A percentile compares a stretch with the other conserved stretches of the same genome.
phyloP scores from a whole-genome alignment of 192 early-diverging fungal species.

The Spizellomyces punctatus region DNA sequence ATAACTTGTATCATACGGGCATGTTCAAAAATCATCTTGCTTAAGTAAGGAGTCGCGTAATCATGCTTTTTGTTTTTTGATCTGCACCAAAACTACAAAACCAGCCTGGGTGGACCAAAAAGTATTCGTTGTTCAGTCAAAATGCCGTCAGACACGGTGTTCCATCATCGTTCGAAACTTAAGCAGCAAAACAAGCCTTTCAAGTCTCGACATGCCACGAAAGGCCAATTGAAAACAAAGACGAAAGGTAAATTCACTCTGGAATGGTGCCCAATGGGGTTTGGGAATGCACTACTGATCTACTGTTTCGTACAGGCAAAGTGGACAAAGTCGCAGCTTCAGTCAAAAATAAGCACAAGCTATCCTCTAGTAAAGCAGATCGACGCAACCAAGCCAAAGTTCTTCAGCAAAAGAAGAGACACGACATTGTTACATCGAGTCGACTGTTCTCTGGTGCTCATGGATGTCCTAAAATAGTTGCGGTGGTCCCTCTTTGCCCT shows the following conservation, averaged over 20 bases:
- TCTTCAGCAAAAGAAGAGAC: constrained; percentile 81
- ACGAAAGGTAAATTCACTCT: constrained; percentile 63
- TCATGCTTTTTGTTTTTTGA: constrained; percentile 8
- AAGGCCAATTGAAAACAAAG: constrained; percentile 76
- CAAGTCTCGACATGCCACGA: constrained; percentile 90
- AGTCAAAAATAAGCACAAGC: constrained; percentile 25
- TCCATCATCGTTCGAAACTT: constrained; percentile 68
- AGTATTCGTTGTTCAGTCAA: neutral
- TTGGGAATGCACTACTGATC: neutral
- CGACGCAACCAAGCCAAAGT: constrained; percentile 80
- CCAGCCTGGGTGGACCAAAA: neutral
- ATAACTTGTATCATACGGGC: too few relatives aligned
- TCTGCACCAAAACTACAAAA: neutral
- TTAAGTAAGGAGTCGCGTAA: neutral
- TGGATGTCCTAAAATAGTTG: constrained; percentile 88
- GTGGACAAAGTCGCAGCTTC: constrained; percentile 33
- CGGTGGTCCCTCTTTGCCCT: constrained; percentile 85
- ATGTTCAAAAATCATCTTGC: neutral
- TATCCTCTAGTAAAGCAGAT: constrained; percentile 61
- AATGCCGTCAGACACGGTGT: constrained; percentile 2
- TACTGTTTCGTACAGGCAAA: neutral
- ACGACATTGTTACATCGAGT: constrained; percentile 65
- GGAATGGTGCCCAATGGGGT: neutral
- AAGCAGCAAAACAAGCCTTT: constrained; percentile 97
- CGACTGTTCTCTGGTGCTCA: constrained; percentile 83